phyloP scores from a whole-genome alignment of 139 green algal genomes.

The Asterochloris erici region DNA sequence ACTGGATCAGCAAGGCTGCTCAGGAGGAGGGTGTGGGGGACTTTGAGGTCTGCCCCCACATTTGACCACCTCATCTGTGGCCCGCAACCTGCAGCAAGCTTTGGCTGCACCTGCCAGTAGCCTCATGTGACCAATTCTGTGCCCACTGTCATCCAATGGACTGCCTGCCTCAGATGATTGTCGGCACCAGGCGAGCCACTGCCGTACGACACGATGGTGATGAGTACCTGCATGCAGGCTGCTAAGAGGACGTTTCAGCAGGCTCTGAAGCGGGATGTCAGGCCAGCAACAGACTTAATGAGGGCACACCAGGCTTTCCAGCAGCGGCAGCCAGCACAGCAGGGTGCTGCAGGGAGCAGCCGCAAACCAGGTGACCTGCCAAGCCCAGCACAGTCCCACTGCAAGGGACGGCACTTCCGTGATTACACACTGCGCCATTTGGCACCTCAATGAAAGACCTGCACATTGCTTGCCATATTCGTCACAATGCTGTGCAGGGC shows the following conservation, averaged over 20 bases:
- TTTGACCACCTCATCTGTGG: too few species aligned
- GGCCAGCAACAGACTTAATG: slow-evolving; percentile 18
- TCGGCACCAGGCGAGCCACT: background rate
- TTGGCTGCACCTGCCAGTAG: too few species aligned
- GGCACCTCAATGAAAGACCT: too few species aligned
- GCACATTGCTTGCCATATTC: too few species aligned
- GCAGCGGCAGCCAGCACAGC: background rate
- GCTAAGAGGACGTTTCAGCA: slow-evolving; percentile 12
- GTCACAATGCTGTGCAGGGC: too few species aligned
- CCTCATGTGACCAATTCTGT: too few species aligned
- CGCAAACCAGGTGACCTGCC: too few species aligned
- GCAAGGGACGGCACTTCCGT: too few species aligned
- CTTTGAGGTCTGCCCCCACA: background rate
- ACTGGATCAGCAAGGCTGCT: slow-evolving; percentile 23
- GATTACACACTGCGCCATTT: too few species aligned
- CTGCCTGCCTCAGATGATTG: background rate
- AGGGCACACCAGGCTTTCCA: background rate
- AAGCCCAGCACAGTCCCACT: too few species aligned
- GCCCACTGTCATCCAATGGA: too few species aligned
- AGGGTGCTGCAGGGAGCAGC: background rate
- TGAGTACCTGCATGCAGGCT: background rate
- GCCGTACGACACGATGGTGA: background rate
- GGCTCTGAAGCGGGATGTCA: slow-evolving; percentile 24
- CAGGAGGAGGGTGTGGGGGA: slow-evolving; percentile 2
- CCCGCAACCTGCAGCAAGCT: too few species aligned